A percentile compares a stretch with the other conserved stretches of the same genome.
Evolutionary conservation across 1,284 basidiomycete genomes (phyloP).

Genomic region (Cryptococcus sp.): DNA sequence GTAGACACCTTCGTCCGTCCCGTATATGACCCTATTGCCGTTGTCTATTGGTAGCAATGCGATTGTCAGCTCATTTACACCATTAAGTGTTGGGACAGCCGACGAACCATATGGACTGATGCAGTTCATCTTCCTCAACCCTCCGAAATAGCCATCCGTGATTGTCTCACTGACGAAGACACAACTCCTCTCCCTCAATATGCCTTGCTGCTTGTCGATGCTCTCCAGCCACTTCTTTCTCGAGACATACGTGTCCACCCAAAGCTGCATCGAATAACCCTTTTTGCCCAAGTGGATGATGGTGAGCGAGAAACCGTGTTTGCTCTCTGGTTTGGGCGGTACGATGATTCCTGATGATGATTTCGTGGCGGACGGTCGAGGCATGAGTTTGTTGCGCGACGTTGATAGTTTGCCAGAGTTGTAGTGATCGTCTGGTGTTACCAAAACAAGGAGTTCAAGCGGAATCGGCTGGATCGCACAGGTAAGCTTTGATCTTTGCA

Average conservation of each 20-base stretch:
- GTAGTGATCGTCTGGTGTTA: constrained; percentile 71
- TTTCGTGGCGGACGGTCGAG: constrained; percentile 52
- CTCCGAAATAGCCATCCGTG: constrained; percentile 84
- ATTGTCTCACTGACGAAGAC: constrained; percentile 86
- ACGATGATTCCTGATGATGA: constrained; percentile 32
- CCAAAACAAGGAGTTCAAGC: constrained; percentile 85
- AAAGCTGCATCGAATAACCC: constrained; percentile 89
- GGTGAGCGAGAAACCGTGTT: constrained; percentile 88
- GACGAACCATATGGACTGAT: constrained; percentile 88
- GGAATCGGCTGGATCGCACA: constrained; percentile 75
- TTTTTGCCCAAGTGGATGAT: constrained; percentile 92
- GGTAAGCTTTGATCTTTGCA: not conserved
- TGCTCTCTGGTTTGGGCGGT: constrained; percentile 66
- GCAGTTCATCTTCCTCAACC: constrained; percentile 84
- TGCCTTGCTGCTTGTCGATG: constrained; percentile 86
- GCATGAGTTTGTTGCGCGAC: constrained; percentile 56
- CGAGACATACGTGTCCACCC: constrained; percentile 82
- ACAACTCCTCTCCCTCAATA: constrained; percentile 77
- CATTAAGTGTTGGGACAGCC: constrained; percentile 1
- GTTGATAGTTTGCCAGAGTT: constrained; percentile 48
- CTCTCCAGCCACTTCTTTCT: constrained; percentile 94
- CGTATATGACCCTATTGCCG: constrained; percentile 88
- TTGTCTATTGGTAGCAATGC: constrained; percentile 59
- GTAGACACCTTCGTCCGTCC: constrained; percentile 95
- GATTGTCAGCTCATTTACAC: constrained; percentile 4